phyloP scores from a whole-genome alignment of 768 basidiomycete genomes.

The Lactifluus rugatus region DNA sequence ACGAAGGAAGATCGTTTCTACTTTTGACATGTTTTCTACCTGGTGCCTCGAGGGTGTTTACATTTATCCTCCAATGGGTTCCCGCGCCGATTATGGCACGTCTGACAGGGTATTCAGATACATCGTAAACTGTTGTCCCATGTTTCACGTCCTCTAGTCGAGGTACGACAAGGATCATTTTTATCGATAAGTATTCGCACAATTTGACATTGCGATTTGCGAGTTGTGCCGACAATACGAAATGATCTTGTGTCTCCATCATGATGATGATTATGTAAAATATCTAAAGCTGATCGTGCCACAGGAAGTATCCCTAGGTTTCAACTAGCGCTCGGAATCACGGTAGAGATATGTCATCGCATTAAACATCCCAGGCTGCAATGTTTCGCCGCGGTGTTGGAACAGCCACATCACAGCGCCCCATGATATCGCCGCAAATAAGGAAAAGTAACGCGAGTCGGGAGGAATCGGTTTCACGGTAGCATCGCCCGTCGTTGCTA shows the following conservation, averaged over 20 bases:
- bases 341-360: conserved; percentile 94
- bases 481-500: conserved; percentile 33
- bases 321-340: conserved; percentile 86
- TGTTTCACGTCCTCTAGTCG: conserved; percentile 6
- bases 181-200: conserved; percentile 18
- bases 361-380: conserved; percentile 95
- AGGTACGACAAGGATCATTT: conserved; percentile 14
- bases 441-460: conserved; percentile 70
- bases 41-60: conserved; percentile 8
- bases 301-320: too few relatives aligned
- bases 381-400: conserved; percentile 74
- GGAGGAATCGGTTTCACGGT: conserved; percentile 68
- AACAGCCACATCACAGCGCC: conserved; percentile 97
- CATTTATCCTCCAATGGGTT: conserved; percentile 6
- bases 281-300: conserved; percentile 1
- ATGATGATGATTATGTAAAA: conserved; percentile 9
- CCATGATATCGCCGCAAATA: conserved; percentile 87
- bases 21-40: conserved; percentile 17
- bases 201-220: not conserved
- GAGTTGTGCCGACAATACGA: not conserved
- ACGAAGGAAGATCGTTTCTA: conserved; percentile 20
- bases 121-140: conserved; percentile 1
- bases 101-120: conserved; percentile 13
- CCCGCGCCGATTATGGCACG: not conserved
- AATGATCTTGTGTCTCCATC: not conserved